These are phyloP conservation scores for Penicillium sp. DNA, from an alignment of 2,329 filamentous ascomycete species.

Conservation along the genomic window DNA sequence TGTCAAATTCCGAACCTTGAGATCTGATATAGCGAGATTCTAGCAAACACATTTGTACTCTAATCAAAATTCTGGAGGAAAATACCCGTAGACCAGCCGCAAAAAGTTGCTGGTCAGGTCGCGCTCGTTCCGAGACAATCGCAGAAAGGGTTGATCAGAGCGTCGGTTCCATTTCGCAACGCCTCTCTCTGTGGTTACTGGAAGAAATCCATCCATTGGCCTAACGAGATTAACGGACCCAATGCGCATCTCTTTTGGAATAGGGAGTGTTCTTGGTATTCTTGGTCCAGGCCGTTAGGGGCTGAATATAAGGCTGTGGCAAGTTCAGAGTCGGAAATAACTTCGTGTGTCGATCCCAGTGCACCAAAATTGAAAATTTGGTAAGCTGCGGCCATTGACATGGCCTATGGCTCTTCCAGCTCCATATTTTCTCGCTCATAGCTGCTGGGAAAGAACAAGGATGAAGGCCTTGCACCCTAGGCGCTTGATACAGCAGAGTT, in stretches of 20 bases:
- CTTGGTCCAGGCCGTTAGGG: not conserved
- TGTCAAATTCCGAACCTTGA: no score
- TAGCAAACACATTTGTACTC: no score
- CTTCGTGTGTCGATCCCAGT: not conserved
- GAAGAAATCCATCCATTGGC: conserved; percentile 19
- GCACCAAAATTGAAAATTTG: no score
- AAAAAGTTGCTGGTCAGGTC: conserved; percentile 16
- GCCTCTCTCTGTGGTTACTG: conserved; percentile 17
- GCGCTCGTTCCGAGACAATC: conserved; percentile 24
- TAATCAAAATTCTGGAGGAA: conserved; percentile 19
- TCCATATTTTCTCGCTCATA: conserved; percentile 28
- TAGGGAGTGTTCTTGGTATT: conserved; percentile 1
- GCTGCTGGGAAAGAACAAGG: conserved; percentile 17
- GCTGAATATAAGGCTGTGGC: not conserved
- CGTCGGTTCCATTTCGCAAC: conserved; percentile 23
- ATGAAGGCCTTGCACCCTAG: conserved; percentile 31
- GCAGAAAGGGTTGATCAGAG: conserved; percentile 23
- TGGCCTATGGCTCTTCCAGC: conserved; percentile 30
- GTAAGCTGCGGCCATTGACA: conserved; percentile 1
- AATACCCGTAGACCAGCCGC: conserved; percentile 23
- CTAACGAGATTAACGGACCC: conserved; percentile 26
- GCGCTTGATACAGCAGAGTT: conserved; percentile 24
- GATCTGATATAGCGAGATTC: no score
- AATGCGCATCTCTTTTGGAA: conserved; percentile 30
- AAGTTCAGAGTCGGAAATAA: not conserved